phyloP scores from a whole-genome alignment of 306 rosid genomes.

The Sphenostylis stenocarpa region DNA sequence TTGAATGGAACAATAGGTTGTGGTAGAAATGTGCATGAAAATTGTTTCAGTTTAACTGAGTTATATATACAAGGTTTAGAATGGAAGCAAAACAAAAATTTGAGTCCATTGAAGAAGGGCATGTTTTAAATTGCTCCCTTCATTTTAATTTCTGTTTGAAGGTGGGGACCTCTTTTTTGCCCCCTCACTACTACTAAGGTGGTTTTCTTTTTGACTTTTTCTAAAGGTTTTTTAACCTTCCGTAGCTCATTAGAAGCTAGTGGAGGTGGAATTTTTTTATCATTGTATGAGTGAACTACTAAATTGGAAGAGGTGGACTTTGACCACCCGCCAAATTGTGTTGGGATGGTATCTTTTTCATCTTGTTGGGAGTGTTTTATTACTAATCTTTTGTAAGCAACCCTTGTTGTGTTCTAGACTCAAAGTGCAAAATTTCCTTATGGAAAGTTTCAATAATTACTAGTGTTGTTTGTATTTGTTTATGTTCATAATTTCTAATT shows the following conservation, averaged over 20 bases:
- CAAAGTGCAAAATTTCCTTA: constrained; percentile 51
- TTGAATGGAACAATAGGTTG: no score
- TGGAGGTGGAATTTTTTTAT: constrained; percentile 15
- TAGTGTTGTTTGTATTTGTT: neutral
- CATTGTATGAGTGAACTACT: neutral
- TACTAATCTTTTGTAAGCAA: constrained; percentile 38
- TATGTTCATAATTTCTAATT: neutral
- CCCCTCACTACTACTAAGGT: constrained; percentile 26
- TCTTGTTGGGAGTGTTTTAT: constrained; percentile 21
- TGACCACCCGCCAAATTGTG: constrained; percentile 76
- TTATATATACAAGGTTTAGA: no score
- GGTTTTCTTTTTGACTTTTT: constrained; percentile 1
- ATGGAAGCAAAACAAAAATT: no score
- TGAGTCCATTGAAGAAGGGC: constrained; percentile 53
- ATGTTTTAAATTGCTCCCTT: constrained; percentile 67
- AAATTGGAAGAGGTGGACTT: constrained; percentile 62
- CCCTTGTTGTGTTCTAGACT: constrained; percentile 30
- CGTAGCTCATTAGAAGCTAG: constrained; percentile 40
- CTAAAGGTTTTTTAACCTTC: constrained; percentile 9
- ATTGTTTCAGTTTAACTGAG: no score
- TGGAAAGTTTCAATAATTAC: constrained; percentile 32
- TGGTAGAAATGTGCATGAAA: no score
- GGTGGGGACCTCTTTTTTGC: constrained; percentile 35
- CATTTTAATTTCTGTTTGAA: constrained; percentile 23
- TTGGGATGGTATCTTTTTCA: constrained; percentile 10